phyloP scores from a whole-genome alignment of 2,329 filamentous ascomycete genomes.

The Ascochyta lentis region DNA sequence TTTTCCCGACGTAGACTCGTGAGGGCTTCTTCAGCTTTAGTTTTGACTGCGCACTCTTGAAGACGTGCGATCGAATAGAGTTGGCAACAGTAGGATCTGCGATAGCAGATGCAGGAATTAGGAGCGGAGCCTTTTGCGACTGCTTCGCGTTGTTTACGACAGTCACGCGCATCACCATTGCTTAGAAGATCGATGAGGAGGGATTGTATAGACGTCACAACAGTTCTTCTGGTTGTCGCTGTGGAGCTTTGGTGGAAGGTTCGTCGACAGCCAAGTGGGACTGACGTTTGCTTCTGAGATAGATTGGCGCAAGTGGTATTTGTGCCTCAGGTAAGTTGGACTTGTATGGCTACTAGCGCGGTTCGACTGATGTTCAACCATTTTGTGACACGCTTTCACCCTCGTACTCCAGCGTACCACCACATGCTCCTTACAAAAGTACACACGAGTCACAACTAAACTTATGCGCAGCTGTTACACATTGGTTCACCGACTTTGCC shows the following conservation, averaged over 20 bases:
- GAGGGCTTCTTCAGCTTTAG: constrained; percentile 39
- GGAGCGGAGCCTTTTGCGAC: constrained; percentile 35
- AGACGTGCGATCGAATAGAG: constrained; percentile 34
- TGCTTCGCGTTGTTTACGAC: constrained; percentile 42
- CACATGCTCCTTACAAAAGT: background rate
- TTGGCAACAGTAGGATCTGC: constrained; percentile 21
- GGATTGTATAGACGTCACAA: background rate
- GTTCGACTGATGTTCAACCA: constrained; percentile 13
- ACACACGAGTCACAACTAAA: background rate
- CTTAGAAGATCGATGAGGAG: background rate
- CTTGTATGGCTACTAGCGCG: constrained; percentile 1
- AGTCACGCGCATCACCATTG: constrained; percentile 36
- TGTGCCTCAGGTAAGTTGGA: background rate
- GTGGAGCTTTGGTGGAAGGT: no score
- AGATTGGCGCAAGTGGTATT: constrained; percentile 1
- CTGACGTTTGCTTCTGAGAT: background rate
- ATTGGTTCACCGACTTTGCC: background rate
- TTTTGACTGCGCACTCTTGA: constrained; percentile 42
- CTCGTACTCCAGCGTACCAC: background rate
- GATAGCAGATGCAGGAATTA: constrained; percentile 30
- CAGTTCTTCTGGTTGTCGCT: background rate
- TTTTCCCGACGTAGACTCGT: constrained; percentile 35
- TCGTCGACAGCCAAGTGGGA: no score
- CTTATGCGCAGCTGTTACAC: background rate
- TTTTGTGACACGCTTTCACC: constrained; percentile 1